A percentile compares a stretch with the other conserved stretches of the same genome.
Evolutionary conservation across 106 monocot genomes (phyloP).

Genomic region (Vanilla planifolia): DNA sequence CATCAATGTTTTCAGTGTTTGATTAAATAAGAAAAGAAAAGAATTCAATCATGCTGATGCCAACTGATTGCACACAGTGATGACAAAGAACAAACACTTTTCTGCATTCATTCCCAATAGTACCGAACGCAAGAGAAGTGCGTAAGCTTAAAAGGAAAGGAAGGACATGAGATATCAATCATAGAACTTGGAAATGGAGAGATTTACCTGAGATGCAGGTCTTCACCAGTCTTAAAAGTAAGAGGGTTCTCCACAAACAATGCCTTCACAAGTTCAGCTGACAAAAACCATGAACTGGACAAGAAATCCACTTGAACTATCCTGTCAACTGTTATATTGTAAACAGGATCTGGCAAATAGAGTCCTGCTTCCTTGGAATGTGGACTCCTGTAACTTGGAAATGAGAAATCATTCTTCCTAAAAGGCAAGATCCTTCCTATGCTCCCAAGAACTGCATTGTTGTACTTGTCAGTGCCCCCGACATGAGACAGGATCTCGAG

Average conservation of each 20-base stretch:
- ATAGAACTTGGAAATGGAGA: too few species aligned
- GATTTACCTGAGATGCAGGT: slow-evolving; percentile 85
- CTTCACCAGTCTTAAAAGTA: slow-evolving; percentile 96
- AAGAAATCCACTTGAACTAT: slow-evolving; percentile 95
- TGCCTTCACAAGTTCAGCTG: slow-evolving; percentile 87
- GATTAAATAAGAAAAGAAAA: too few species aligned
- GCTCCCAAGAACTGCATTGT: slow-evolving; percentile 87
- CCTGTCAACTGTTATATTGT: slow-evolving; percentile 69
- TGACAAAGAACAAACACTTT: too few species aligned
- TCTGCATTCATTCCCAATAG: too few species aligned
- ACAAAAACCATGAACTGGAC: slow-evolving; percentile 95
- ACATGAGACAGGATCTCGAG: slow-evolving; percentile 84
- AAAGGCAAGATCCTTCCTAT: slow-evolving; percentile 95
- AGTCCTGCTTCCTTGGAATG: slow-evolving; percentile 88
- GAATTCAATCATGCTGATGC: too few species aligned
- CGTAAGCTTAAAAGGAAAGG: too few species aligned
- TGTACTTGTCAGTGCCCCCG: slow-evolving; percentile 84
- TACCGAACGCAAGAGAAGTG: too few species aligned
- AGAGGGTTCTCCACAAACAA: slow-evolving; percentile 83
- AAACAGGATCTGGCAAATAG: slow-evolving; percentile 94
- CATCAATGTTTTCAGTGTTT: too few species aligned
- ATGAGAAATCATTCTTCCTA: slow-evolving; percentile 90
- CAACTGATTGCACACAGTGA: too few species aligned
- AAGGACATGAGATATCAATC: too few species aligned
- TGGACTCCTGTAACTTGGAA: slow-evolving; percentile 95